Evolutionary conservation across 2,329 filamentous ascomycete genomes (phyloP).

Genomic region (Exserohilum turcica): DNA sequence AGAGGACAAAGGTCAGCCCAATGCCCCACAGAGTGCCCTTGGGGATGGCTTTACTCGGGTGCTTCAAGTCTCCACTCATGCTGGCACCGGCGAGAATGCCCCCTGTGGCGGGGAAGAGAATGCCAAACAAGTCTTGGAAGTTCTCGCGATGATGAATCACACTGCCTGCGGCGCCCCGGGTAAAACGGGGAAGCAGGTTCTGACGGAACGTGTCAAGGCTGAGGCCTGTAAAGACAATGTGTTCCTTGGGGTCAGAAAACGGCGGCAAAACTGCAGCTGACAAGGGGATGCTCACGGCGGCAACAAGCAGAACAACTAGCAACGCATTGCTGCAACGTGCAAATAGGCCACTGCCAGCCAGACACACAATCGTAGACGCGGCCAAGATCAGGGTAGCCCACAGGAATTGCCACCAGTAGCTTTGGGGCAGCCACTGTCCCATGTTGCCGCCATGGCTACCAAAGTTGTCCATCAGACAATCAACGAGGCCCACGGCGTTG

Average conservation of each 20-base stretch:
- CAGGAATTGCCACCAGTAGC: slow-evolving; percentile 77
- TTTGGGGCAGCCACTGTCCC: slow-evolving; percentile 66
- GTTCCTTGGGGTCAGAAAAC: slow-evolving; percentile 66
- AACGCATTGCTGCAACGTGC: slow-evolving; percentile 79
- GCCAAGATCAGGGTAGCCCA: slow-evolving; percentile 74
- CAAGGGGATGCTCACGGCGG: slow-evolving; percentile 80
- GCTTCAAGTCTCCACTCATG: slow-evolving; percentile 85
- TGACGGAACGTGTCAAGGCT: slow-evolving; percentile 69
- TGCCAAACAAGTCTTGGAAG: slow-evolving; percentile 83
- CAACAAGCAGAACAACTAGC: slow-evolving; percentile 70
- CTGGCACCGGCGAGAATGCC: slow-evolving; percentile 73
- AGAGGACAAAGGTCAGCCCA: slow-evolving; percentile 74
- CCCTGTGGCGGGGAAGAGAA: slow-evolving; percentile 76
- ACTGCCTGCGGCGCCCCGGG: slow-evolving; percentile 65
- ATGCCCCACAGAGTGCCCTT: slow-evolving; percentile 82
- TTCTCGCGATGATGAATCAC: slow-evolving; percentile 68
- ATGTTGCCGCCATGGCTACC: slow-evolving; percentile 62
- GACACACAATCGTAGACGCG: slow-evolving; percentile 74
- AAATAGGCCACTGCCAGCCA: slow-evolving; percentile 81
- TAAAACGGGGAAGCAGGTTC: slow-evolving; percentile 74
- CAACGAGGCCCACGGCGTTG: slow-evolving; percentile 84
- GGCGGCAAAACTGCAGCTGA: slow-evolving; percentile 73
- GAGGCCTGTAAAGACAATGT: slow-evolving; percentile 79
- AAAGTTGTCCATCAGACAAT: slow-evolving; percentile 79
- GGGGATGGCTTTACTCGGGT: slow-evolving; percentile 83